Evolutionary conservation across 2,329 filamentous ascomycete species (phyloP).

Genomic region (Colletotrichum sp.): DNA sequence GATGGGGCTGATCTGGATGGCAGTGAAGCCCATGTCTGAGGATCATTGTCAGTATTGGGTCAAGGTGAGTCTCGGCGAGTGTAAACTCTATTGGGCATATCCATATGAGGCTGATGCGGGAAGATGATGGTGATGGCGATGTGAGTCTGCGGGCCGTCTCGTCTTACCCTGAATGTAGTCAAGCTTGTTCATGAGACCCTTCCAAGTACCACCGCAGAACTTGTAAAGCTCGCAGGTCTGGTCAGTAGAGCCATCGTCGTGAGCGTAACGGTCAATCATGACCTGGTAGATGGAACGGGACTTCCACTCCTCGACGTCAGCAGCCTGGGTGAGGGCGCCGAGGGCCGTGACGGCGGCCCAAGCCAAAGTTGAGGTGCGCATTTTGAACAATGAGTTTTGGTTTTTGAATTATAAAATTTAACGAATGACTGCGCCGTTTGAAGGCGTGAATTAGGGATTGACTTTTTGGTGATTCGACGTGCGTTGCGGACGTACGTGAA

Average conservation of each 20-base stretch:
- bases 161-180: conserved; percentile 51
- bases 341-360: conserved; percentile 15
- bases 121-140: not conserved
- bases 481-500: not conserved
- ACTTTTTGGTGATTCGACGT: not conserved
- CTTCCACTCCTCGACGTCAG: conserved; percentile 16
- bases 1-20: conserved; percentile 63
- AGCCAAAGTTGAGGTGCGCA: conserved; percentile 14
- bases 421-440: conserved; percentile 14
- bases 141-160: not conserved
- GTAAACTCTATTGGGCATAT: not conserved
- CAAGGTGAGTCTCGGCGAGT: not conserved
- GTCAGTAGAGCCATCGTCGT: conserved; percentile 45
- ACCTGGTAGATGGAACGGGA: conserved; percentile 49
- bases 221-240: conserved; percentile 39
- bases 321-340: not conserved
- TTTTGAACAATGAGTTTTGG: not conserved
- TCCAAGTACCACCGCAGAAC: conserved; percentile 57
- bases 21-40: conserved; percentile 28
- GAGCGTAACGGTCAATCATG: conserved; percentile 46
- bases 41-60: not conserved
- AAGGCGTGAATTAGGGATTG: not conserved
- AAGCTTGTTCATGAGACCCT: conserved; percentile 50
- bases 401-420: not conserved
- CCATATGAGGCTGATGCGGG: not conserved